These are phyloP conservation scores for Aaosphaeria pasadenensis DNA, from an alignment of 2,329 filamentous ascomycete species.

Conservation along the genomic window DNA sequence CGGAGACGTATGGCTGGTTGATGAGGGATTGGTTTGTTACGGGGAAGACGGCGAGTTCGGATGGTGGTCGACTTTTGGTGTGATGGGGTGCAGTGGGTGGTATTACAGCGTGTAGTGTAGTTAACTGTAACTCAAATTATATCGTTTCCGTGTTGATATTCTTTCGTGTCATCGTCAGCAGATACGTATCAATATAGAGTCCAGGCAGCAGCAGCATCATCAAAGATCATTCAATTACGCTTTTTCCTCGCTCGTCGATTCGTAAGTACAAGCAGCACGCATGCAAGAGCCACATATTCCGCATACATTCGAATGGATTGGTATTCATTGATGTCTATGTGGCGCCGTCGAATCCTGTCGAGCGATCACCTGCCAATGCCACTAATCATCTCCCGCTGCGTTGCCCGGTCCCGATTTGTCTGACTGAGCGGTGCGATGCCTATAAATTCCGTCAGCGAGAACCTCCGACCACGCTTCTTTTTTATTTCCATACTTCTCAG, in stretches of 20 bases:
- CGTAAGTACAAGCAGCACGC: too few species aligned
- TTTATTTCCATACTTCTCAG: conserved; percentile 64
- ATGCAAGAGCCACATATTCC: too few species aligned
- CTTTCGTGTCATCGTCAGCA: too few species aligned
- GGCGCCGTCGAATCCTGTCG: neutral
- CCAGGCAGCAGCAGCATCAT: too few species aligned
- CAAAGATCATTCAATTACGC: too few species aligned
- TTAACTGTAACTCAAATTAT: too few species aligned
- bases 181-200: too few species aligned
- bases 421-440: conserved; percentile 77
- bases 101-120: too few species aligned
- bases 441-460: conserved; percentile 29
- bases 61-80: conserved; percentile 36
- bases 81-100: neutral
- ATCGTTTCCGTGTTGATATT: too few species aligned
- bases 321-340: neutral
- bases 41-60: conserved; percentile 29
- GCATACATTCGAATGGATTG: too few species aligned
- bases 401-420: conserved; percentile 75
- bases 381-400: conserved; percentile 83
- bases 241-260: too few species aligned
- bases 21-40: conserved; percentile 45
- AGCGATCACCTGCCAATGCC: conserved; percentile 40
- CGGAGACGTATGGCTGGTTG: conserved; percentile 44
- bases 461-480: conserved; percentile 1